A percentile compares a stretch with the other conserved stretches of the same genome.
Conservation (phyloP, 192 early-diverging fungal genomes). For the Backusella tuberculispora region DNA sequence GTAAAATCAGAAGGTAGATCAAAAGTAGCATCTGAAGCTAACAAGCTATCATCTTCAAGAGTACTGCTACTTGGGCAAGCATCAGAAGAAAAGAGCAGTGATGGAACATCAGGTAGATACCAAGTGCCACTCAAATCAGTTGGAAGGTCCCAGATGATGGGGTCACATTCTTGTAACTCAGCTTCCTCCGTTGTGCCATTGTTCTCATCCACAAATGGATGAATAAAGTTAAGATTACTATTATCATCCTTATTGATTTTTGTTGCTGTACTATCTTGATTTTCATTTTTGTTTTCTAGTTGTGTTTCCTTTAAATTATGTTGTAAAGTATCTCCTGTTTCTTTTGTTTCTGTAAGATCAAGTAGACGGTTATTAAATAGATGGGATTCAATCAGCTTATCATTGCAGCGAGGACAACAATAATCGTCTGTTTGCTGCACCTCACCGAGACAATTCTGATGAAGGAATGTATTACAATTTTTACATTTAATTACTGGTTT, state of each 20-base stretch:
- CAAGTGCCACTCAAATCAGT: neutral
- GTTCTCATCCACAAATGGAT: neutral
- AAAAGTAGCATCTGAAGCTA: neutral
- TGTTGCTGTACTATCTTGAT: neutral
- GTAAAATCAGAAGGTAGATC: neutral
- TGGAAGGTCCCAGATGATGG: constrained; percentile 4
- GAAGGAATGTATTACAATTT: neutral
- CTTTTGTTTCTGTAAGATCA: neutral
- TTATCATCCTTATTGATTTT: neutral
- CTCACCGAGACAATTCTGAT: constrained; percentile 2
- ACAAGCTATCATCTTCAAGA: neutral
- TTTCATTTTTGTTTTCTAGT: no score
- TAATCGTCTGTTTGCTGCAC: neutral
- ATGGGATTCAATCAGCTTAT: neutral
- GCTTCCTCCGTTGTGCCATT: neutral
- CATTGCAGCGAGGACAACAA: neutral
- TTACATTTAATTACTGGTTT: neutral
- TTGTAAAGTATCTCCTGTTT: neutral
- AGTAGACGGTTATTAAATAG: neutral
- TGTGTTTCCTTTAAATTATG: neutral
- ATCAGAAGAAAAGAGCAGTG: neutral
- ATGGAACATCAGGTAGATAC: neutral
- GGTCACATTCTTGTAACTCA: constrained; percentile 6
- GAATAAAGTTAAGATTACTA: neutral
- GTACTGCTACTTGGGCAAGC: neutral